phyloP scores from a whole-genome alignment of 2,329 filamentous ascomycete species.

The Cercospora sojina region DNA sequence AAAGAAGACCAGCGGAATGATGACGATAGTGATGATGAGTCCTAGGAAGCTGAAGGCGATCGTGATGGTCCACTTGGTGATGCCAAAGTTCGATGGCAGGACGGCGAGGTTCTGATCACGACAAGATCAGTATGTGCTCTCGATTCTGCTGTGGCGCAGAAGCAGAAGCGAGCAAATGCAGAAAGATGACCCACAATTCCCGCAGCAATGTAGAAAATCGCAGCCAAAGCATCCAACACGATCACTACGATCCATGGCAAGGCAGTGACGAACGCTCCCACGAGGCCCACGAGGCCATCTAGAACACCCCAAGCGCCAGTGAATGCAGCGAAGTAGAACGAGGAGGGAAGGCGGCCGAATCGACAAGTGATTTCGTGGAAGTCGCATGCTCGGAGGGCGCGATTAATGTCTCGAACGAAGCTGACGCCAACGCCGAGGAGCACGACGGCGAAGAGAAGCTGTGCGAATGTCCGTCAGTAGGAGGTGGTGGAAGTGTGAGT shows the following conservation, averaged over 20 bases:
- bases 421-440: conserved; percentile 17
- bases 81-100: conserved; percentile 5
- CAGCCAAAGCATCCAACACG: conserved; percentile 17
- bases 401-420: neutral
- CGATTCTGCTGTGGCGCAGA: neutral
- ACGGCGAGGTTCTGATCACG: conserved; percentile 5
- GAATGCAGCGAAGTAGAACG: conserved; percentile 14
- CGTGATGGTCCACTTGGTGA: conserved; percentile 10
- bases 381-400: neutral
- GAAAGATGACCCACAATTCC: conserved; percentile 16
- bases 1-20: conserved; percentile 15
- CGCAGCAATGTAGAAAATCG: conserved; percentile 23
- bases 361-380: neutral
- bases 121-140: neutral
- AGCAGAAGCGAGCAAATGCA: neutral
- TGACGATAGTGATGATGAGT: conserved; percentile 10
- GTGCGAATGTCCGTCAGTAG: neutral
- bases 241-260: conserved; percentile 13
- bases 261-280: conserved; percentile 15
- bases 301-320: conserved; percentile 21
- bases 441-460: conserved; percentile 17
- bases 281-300: conserved; percentile 17
- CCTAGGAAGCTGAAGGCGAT: conserved; percentile 23
- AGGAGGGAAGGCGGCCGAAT: conserved; percentile 7
- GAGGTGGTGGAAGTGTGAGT: neutral